phyloP scores from a whole-genome alignment of 768 basidiomycete genomes.

The Trametes meyenii region DNA sequence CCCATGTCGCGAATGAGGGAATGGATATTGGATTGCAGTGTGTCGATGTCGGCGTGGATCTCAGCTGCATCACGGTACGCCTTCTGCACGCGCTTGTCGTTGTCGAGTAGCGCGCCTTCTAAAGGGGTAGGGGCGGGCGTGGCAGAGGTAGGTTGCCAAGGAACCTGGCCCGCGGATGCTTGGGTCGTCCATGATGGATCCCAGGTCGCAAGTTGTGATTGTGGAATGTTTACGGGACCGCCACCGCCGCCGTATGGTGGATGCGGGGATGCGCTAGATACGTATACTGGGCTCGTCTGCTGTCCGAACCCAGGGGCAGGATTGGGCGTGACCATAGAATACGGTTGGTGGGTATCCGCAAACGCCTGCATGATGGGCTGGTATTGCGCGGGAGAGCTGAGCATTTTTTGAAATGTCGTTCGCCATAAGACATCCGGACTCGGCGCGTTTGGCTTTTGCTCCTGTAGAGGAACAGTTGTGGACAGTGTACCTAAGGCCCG shows the following conservation, averaged over 20 bases:
- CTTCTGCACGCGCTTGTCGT: constrained; percentile 49
- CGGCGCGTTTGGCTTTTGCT: constrained; percentile 22
- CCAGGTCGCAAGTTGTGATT: too few relatives aligned
- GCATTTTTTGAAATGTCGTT: constrained; percentile 51
- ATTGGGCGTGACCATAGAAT: constrained; percentile 9
- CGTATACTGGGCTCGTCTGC: background rate
- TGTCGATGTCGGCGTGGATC: constrained; percentile 73
- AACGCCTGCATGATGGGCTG: constrained; percentile 50
- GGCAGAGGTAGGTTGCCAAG: background rate
- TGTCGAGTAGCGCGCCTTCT: constrained; percentile 35
- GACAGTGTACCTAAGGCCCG: constrained; percentile 3
- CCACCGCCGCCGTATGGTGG: background rate
- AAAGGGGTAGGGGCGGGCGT: too few relatives aligned
- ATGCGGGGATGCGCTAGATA: background rate
- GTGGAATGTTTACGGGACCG: too few relatives aligned
- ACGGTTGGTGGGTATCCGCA: constrained; percentile 15
- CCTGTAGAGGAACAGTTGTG: background rate
- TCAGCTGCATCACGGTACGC: constrained; percentile 63
- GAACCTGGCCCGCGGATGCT: too few relatives aligned
- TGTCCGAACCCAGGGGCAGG: background rate
- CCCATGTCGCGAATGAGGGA: constrained; percentile 73
- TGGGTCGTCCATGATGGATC: too few relatives aligned
- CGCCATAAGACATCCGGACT: constrained; percentile 50
- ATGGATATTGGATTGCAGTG: constrained; percentile 67
- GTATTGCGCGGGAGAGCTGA: constrained; percentile 54